Percentiles rank a stretch among this genome's conserved stretches.
Evolutionary conservation across 2,329 filamentous ascomycete species (phyloP).

Genomic region (Aspergillus persii): DNA sequence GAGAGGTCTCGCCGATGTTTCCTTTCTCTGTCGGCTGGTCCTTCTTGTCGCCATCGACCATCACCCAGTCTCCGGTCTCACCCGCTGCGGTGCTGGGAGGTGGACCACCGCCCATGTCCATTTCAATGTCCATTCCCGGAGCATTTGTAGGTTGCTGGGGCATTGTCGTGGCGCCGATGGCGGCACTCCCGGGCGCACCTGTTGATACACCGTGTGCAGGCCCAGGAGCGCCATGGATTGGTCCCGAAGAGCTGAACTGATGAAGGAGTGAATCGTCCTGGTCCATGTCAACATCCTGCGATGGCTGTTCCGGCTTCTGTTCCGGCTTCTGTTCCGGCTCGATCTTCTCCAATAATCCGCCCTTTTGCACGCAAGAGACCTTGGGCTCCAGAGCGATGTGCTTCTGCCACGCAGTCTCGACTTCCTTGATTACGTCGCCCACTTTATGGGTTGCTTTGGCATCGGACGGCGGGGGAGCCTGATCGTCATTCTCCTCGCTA

Average conservation of each 20-base stretch:
- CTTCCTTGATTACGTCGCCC: conserved; percentile 70
- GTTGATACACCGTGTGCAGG: not conserved
- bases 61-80: conserved; percentile 69
- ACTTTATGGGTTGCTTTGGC: conserved; percentile 49
- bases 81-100: conserved; percentile 41
- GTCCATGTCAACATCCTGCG: conserved; percentile 36
- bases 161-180: not conserved
- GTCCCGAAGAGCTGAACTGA: conserved; percentile 29
- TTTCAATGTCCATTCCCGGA: conserved; percentile 37
- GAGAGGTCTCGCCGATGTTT: conserved; percentile 6
- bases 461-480: conserved; percentile 33
- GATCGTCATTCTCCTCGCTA: conserved; percentile 36
- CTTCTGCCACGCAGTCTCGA: conserved; percentile 69
- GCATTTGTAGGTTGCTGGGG: conserved; percentile 19
- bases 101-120: conserved; percentile 54
- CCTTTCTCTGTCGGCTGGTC: conserved; percentile 28
- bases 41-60: conserved; percentile 63
- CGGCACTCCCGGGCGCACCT: not conserved
- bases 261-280: conserved; percentile 33
- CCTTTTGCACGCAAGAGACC: conserved; percentile 72
- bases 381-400: conserved; percentile 63
- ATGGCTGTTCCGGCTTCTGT: conserved; percentile 14
- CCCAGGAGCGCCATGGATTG: not conserved
- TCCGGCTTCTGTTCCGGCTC: conserved; percentile 29
- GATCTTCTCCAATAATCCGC: conserved; percentile 64